phyloP scores from a whole-genome alignment of 116 monocot genomes.

The Cymodocea nodosa region DNA sequence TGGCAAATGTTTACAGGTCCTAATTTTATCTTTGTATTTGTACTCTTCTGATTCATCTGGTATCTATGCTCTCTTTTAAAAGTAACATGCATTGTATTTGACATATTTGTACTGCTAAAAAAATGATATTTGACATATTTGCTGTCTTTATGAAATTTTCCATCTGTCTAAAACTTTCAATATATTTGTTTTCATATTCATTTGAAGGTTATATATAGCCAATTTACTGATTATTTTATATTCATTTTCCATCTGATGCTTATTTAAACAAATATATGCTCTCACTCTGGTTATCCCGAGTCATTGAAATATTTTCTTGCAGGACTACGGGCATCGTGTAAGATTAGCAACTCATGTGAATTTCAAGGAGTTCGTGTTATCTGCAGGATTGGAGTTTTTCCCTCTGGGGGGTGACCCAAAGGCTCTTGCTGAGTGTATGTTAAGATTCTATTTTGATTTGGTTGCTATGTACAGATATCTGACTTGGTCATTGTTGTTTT shows the following conservation, averaged over 20 bases:
- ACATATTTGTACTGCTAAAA: too few relatives aligned
- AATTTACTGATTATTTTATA: too few relatives aligned
- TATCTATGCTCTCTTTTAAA: too few relatives aligned
- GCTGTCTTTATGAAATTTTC: too few relatives aligned
- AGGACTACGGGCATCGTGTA: conserved; percentile 96
- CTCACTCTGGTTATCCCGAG: neutral
- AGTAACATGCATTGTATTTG: too few relatives aligned
- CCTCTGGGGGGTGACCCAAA: conserved; percentile 91
- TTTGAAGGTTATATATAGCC: too few relatives aligned
- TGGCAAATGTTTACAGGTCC: conserved; percentile 93
- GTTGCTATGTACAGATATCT: neutral
- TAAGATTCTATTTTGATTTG: neutral
- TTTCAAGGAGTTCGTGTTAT: conserved; percentile 85
- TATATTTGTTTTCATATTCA: too few relatives aligned
- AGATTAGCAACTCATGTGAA: conserved; percentile 92
- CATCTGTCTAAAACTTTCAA: too few relatives aligned
- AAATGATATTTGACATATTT: too few relatives aligned
- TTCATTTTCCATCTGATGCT: neutral
- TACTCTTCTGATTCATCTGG: too few relatives aligned
- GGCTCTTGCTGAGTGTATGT: conserved; percentile 82
- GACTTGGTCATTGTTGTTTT: neutral
- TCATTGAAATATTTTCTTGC: conserved; percentile 1
- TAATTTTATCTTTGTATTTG: neutral
- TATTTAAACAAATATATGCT: neutral
- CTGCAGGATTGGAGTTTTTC: conserved; percentile 89